A percentile compares a stretch with the other conserved stretches of the same genome.
Evolutionary conservation across 441 rosid genomes (phyloP).

Genomic region (Flueggea neowawraea): DNA sequence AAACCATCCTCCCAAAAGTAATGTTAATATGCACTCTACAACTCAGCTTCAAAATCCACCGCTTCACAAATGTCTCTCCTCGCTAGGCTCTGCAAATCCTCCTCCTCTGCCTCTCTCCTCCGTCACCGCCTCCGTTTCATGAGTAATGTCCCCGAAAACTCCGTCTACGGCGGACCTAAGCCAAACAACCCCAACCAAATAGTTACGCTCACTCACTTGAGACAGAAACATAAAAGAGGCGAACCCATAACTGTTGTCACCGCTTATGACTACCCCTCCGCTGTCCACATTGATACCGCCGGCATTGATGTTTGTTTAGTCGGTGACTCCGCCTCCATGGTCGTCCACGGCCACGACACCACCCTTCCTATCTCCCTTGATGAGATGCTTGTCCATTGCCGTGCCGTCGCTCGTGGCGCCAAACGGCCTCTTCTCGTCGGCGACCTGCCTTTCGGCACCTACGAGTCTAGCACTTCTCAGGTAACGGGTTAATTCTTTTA

Average conservation of each 20-base stretch:
- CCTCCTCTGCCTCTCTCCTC: conserved; percentile 10
- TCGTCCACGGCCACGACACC: conserved; percentile 92
- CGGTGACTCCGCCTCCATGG: conserved; percentile 97
- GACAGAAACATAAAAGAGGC: conserved; percentile 64
- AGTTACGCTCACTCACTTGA: conserved; percentile 56
- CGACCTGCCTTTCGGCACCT: conserved; percentile 88
- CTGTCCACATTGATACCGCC: conserved; percentile 79
- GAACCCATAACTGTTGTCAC: conserved; percentile 81
- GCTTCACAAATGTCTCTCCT: conserved; percentile 9
- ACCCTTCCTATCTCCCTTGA: conserved; percentile 88
- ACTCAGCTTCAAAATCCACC: neutral
- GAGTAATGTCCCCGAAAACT: conserved; percentile 76
- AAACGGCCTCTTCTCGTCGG: conserved; percentile 75
- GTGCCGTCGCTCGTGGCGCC: conserved; percentile 89
- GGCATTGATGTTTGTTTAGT: conserved; percentile 85
- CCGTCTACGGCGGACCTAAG: conserved; percentile 77
- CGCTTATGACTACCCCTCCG: conserved; percentile 91
- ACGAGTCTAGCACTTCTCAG: conserved; percentile 69
- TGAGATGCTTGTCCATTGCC: conserved; percentile 92
- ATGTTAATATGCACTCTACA: too few relatives aligned
- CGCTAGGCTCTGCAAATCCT: conserved; percentile 4
- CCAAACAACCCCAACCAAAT: conserved; percentile 56
- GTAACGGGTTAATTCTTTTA: conserved; percentile 18
- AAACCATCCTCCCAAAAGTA: too few relatives aligned
- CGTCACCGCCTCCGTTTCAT: conserved; percentile 18